Evolutionary conservation across 1,284 basidiomycete genomes (phyloP), one percentile per base, ranked within the genome.

Genomic region (Tylopilus microsporus): DNA sequence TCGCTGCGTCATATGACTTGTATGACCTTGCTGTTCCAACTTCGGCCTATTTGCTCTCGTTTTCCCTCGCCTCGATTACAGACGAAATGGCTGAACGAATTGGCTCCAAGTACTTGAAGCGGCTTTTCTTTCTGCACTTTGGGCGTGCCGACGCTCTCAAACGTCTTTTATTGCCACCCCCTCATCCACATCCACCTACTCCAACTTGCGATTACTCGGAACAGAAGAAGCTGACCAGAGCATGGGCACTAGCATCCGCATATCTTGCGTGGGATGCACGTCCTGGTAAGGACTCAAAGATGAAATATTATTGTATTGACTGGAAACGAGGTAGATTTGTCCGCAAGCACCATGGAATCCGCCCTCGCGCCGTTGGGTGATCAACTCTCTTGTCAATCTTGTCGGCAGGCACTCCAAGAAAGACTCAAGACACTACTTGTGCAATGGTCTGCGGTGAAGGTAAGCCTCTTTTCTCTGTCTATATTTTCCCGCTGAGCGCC

Each of bases 401-500:
- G 89, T 69, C 81, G 81, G 63, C 68, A 74, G 55, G 74, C 80
- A 3, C 77, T 91, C 21, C 74, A 78, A 54, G 84, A 87, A 46
- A 81, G 89, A 36, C 81, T 91, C 54, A 85, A 83, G 70, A 80
- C 80, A 58, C 76, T 91, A 47, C 74, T 89, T 48, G 73, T 85
- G 21, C 86, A 90, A 66, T 91, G 89, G 89, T 86, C 89, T 10
- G 76, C 84, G 42, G 85, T 91, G 49, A 91, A 88, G 77, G 88
- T 87, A 64, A 43, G 3, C 19, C 71, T 37, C 25, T 13, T 55
- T 54, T 9, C 15, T 16, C n/a, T 41, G 32, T 42, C 13, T 18
- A 30, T n/a, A 32, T 49, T 37, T 50, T 5, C 34, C n/a, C 21
- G n/a, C 56, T 72, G 18, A 69, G 15, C n/a, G 15, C 18, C 32